A percentile compares a stretch with the other conserved stretches of the same genome.
Evolutionary conservation across 116 monocot species (phyloP).

Genomic region (Cymodocea nodosa): DNA sequence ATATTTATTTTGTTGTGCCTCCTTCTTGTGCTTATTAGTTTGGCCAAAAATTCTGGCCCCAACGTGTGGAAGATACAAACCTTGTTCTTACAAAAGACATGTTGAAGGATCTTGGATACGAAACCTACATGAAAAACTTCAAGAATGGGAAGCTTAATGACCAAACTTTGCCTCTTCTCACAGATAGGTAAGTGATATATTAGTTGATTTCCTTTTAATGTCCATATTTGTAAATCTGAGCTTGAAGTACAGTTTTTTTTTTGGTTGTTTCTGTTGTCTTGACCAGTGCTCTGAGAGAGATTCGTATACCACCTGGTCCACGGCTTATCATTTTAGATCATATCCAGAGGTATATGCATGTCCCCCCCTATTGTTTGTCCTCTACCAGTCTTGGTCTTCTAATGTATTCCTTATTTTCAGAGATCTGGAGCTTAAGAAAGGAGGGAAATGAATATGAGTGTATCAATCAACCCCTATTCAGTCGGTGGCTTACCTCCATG

Average conservation of each 20-base stretch:
- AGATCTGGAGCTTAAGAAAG: slow-evolving; percentile 3
- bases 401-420: slow-evolving; percentile 1
- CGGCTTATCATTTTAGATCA: slow-evolving; percentile 63
- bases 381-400: background rate
- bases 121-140: slow-evolving; percentile 59
- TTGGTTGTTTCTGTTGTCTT: slow-evolving; percentile 2
- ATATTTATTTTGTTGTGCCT: background rate
- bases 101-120: slow-evolving; percentile 36
- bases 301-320: slow-evolving; percentile 56
- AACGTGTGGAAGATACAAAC: slow-evolving; percentile 28
- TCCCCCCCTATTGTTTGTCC: background rate
- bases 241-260: too few species aligned
- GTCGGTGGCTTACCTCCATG: too few species aligned
- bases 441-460: background rate
- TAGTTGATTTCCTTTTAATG: background rate
- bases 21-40: slow-evolving; percentile 15
- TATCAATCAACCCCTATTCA: too few species aligned
- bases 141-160: slow-evolving; percentile 51
- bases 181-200: slow-evolving; percentile 30
- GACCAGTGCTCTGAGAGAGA: slow-evolving; percentile 51
- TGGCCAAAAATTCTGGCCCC: slow-evolving; percentile 34
- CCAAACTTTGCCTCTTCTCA: slow-evolving; percentile 51
- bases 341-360: slow-evolving; percentile 36
- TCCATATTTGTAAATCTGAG: background rate
- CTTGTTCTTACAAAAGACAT: slow-evolving; percentile 34